Percentiles rank a stretch among this genome's conserved stretches.
These are phyloP conservation scores for Craspedostauros australis DNA, from an alignment of 108 stramenopile species.

Conservation along the genomic window DNA sequence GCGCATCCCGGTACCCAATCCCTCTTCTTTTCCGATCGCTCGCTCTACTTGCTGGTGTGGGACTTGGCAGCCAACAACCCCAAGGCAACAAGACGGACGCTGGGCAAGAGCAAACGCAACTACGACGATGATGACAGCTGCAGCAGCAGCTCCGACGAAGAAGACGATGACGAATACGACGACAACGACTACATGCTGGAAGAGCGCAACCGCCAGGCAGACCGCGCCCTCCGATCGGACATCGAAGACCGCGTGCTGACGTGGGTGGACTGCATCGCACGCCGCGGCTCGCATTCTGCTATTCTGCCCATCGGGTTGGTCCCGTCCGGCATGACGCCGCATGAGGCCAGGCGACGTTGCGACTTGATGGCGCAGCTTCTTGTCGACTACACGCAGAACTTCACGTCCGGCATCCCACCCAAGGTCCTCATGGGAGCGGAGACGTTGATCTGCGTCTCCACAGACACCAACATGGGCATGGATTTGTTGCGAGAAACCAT, in stretches of 20 bases:
- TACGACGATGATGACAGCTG: conserved; percentile 18
- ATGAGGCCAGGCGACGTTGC: conserved; percentile 38
- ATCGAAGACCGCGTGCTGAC: conserved; percentile 64
- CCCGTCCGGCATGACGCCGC: conserved; percentile 31
- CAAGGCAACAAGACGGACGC: conserved; percentile 20
- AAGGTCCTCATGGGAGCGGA: conserved; percentile 27
- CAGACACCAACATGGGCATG: conserved; percentile 26
- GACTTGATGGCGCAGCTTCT: conserved; percentile 44
- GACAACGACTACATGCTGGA: conserved; percentile 38
- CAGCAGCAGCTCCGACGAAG: conserved; percentile 11
- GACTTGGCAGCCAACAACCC: conserved; percentile 58
- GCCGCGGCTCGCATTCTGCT: conserved; percentile 47
- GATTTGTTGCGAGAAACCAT: conserved; percentile 34
- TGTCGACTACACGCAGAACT: conserved; percentile 31
- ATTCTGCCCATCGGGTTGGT: conserved; percentile 69
- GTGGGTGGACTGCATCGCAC: conserved; percentile 67
- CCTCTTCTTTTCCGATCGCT: conserved; percentile 64
- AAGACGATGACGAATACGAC: conserved; percentile 34
- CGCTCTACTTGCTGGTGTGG: conserved; percentile 71
- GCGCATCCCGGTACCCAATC: conserved; percentile 67
- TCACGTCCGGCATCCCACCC: conserved; percentile 8
- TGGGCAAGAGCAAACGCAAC: background rate
- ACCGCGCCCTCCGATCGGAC: conserved; percentile 56
- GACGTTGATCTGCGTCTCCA: conserved; percentile 25
- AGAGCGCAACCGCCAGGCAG: conserved; percentile 41